Conservation (phyloP, 768 basidiomycete genomes). For the Suillus alpinus region DNA sequence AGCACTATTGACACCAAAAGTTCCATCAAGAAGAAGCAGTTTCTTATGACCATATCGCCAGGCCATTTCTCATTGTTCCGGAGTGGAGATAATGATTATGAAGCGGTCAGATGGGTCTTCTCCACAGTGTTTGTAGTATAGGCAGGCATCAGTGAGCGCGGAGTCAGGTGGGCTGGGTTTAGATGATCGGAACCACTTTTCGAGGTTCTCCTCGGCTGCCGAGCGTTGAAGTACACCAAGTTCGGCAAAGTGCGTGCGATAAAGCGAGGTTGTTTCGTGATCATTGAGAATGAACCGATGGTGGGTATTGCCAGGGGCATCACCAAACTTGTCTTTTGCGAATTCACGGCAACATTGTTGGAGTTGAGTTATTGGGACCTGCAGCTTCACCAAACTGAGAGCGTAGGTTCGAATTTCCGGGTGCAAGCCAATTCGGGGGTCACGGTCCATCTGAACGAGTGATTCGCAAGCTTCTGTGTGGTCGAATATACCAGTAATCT, state of each 20-base stretch:
- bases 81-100: background rate
- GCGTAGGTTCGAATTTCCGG: no score
- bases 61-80: constrained; percentile 4
- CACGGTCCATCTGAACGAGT: background rate
- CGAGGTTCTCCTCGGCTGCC: no score
- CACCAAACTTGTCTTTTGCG: no score
- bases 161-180: background rate
- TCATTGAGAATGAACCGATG: background rate
- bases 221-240: background rate
- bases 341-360: no score
- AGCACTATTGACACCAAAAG: constrained; percentile 20
- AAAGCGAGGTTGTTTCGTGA: background rate
- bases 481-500: background rate
- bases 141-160: background rate
- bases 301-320: background rate
- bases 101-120: background rate
- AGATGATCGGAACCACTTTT: background rate
- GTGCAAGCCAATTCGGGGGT: no score
- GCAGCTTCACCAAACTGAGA: no score
- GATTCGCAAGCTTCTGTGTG: background rate
- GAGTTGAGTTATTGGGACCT: no score
- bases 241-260: background rate
- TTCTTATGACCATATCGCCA: constrained; percentile 25
- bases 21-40: constrained; percentile 24
- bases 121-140: background rate